Evolutionary conservation across 2,329 filamentous ascomycete genomes (phyloP).

Genomic region (Ilyonectria mors-panacis): DNA sequence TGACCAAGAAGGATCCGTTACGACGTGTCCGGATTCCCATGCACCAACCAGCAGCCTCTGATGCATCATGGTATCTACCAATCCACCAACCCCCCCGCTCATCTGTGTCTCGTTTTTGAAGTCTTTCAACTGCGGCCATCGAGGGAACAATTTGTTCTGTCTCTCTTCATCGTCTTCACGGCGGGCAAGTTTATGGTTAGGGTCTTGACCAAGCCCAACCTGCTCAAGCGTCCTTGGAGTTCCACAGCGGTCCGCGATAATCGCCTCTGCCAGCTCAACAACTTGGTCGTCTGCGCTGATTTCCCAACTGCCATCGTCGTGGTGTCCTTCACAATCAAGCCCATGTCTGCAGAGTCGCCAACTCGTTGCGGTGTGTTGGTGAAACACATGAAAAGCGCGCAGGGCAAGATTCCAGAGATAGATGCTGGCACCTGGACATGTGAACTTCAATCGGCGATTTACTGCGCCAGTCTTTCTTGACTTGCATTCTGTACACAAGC

Average conservation of each 20-base stretch:
- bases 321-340: not conserved
- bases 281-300: not conserved
- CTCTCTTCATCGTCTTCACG: not conserved
- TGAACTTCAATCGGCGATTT: not conserved
- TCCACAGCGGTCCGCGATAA: not conserved
- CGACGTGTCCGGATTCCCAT: not conserved
- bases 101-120: not conserved
- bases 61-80: slow-evolving; percentile 16
- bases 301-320: slow-evolving; percentile 4
- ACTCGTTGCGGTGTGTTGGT: not conserved
- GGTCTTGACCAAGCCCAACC: not conserved
- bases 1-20: slow-evolving; percentile 2
- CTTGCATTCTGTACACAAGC: slow-evolving; percentile 1
- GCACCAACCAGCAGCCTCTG: not conserved
- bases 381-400: slow-evolving; percentile 16
- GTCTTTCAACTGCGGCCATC: not conserved
- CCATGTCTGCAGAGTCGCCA: slow-evolving; percentile 11
- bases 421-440: not conserved
- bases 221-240: not conserved
- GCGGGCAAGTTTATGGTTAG: not conserved
- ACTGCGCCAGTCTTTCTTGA: not conserved
- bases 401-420: slow-evolving; percentile 9
- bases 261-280: not conserved
- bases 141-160: not conserved
- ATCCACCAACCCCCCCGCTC: not conserved